Evolutionary conservation across 164 flowering plant genomes (phyloP).

Genomic region (Hamamelis virginiana): DNA sequence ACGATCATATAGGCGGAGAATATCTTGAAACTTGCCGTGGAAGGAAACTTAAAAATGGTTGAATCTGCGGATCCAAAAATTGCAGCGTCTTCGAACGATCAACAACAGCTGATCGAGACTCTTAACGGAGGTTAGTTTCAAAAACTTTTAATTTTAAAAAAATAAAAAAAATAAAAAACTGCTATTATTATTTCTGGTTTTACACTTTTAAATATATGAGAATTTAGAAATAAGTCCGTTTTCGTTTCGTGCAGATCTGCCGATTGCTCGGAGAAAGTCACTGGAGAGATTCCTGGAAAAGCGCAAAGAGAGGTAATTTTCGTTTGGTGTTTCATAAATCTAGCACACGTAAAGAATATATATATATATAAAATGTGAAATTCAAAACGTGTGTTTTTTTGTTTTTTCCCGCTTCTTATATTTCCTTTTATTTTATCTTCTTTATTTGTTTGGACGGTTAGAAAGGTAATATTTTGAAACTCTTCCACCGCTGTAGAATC

Average conservation of each 20-base stretch:
- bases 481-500: too few relatives aligned
- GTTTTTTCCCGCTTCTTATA: not conserved
- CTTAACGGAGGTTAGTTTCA: conserved; percentile 42
- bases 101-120: conserved; percentile 31
- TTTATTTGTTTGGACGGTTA: too few relatives aligned
- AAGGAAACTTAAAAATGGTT: conserved; percentile 18
- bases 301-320: conserved; percentile 60
- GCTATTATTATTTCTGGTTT: not conserved
- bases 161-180: too few relatives aligned
- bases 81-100: conserved; percentile 14
- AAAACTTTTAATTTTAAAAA: too few relatives aligned
- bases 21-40: conserved; percentile 48
- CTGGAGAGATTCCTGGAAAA: conserved; percentile 44
- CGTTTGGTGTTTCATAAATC: not conserved
- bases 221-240: too few relatives aligned
- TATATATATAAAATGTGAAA: too few relatives aligned
- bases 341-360: too few relatives aligned
- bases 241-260: conserved; percentile 44
- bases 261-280: conserved; percentile 34
- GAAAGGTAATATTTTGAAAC: too few relatives aligned
- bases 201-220: too few relatives aligned
- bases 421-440: too few relatives aligned
- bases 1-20: conserved; percentile 41
- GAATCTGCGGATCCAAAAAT: conserved; percentile 19
- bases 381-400: not conserved